Percentiles rank a stretch among this genome's conserved stretches.
Conservation (phyloP, 176 grass and related monocot species). For the Coix lacrymajobi region DNA sequence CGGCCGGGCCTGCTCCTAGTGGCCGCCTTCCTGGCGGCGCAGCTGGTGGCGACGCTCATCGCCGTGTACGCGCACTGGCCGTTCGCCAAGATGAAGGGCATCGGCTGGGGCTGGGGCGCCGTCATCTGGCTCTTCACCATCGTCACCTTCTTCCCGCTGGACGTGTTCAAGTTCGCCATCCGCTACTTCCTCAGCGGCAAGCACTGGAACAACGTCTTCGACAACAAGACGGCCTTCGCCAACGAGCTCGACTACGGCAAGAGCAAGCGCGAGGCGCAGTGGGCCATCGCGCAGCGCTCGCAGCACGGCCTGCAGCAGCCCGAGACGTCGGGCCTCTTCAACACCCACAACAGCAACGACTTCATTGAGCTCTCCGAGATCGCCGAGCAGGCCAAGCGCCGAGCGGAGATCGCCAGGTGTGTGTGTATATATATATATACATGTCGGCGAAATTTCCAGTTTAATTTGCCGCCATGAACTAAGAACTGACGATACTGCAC, state of each 20-base stretch:
- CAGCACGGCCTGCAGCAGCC: slow-evolving; percentile 52
- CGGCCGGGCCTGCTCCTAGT: slow-evolving; percentile 55
- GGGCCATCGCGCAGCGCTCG: slow-evolving; percentile 63
- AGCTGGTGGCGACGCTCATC: slow-evolving; percentile 61
- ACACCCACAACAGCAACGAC: slow-evolving; percentile 42
- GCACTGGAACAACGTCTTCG: slow-evolving; percentile 60
- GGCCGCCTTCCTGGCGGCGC: slow-evolving; percentile 40
- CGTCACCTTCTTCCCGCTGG: slow-evolving; percentile 68
- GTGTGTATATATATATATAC: too few relatives aligned
- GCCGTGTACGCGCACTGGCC: slow-evolving; percentile 50
- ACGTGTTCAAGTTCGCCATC: slow-evolving; percentile 75
- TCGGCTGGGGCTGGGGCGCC: slow-evolving; percentile 61
- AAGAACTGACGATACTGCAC: not conserved
- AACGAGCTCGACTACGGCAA: slow-evolving; percentile 58
- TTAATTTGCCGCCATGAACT: not conserved
- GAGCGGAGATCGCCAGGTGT: slow-evolving; percentile 80
- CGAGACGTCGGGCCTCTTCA: slow-evolving; percentile 1
- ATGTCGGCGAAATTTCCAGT: too few relatives aligned
- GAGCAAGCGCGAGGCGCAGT: slow-evolving; percentile 71
- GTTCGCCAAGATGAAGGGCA: slow-evolving; percentile 50
- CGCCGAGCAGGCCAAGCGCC: slow-evolving; percentile 72
- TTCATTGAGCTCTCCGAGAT: slow-evolving; percentile 74
- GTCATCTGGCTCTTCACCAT: slow-evolving; percentile 70
- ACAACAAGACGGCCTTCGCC: slow-evolving; percentile 76
- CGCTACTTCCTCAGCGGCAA: slow-evolving; percentile 62